phyloP scores from a whole-genome alignment of 768 basidiomycete species.

The Wakefieldia striispora region DNA sequence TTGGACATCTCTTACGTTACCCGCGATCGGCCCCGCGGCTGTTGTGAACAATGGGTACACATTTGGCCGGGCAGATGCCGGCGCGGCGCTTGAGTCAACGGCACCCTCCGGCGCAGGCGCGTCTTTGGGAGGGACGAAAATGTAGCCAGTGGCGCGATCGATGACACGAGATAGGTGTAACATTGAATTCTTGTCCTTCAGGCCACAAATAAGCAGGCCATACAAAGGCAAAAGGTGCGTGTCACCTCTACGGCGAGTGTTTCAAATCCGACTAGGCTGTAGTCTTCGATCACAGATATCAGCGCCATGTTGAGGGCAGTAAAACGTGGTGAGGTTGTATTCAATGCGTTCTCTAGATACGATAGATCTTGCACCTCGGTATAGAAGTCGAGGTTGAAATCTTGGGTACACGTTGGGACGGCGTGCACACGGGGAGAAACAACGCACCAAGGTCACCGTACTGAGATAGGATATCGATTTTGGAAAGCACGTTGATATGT shows the following conservation, averaged over 20 bases:
- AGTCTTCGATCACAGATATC: slow-evolving; percentile 92
- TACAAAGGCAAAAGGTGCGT: neutral
- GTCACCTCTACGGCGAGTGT: slow-evolving; percentile 91
- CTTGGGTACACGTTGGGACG: slow-evolving; percentile 39
- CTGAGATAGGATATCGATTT: slow-evolving; percentile 85
- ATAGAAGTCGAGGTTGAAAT: slow-evolving; percentile 97
- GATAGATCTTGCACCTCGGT: slow-evolving; percentile 97
- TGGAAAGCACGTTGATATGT: slow-evolving; percentile 95
- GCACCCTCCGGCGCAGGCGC: slow-evolving; percentile 34
- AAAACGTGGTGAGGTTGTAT: slow-evolving; percentile 64
- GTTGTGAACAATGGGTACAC: slow-evolving; percentile 64
- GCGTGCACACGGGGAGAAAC: neutral
- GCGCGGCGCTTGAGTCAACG: slow-evolving; percentile 28
- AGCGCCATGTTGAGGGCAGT: slow-evolving; percentile 83
- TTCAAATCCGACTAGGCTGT: slow-evolving; percentile 90
- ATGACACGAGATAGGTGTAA: slow-evolving; percentile 77
- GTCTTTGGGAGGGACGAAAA: slow-evolving; percentile 66
- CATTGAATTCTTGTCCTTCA: slow-evolving; percentile 93
- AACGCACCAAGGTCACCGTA: slow-evolving; percentile 87
- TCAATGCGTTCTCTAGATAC: slow-evolving; percentile 76
- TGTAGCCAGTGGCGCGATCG: slow-evolving; percentile 90
- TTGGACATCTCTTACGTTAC: slow-evolving; percentile 74
- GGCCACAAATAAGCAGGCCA: neutral
- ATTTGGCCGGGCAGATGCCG: slow-evolving; percentile 55
- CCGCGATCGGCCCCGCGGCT: slow-evolving; percentile 53